Base-by-base conservation (phyloP, 139 green algal genomes). In the Klebsormidium nitens region DNA sequence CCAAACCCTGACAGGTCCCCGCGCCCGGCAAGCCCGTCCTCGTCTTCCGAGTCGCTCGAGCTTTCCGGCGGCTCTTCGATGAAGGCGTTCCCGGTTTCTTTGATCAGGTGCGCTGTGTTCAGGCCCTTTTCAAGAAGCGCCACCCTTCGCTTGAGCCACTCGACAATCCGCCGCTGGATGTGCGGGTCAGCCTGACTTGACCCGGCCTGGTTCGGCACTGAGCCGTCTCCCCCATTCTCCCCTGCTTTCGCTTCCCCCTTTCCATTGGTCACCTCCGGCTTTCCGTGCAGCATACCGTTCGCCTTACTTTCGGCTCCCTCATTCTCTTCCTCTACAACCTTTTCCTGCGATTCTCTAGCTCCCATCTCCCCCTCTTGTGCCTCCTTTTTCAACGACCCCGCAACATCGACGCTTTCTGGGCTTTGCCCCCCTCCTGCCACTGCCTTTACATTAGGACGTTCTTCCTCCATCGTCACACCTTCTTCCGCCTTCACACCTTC, bases 121-220 rank as follows among this genome's bases (percentile, higher is more conserved):
- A 74, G 37, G 1, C 23, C 40, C 58, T 56, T 73, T 8, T 32
- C 61, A 26, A 74, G 66, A 36, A 71, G 40, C 19, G 23, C 23
- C 14, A 74, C 59, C 5, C 66, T 36, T 0, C 42, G 37, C n/a
- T 69, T 67, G 32, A 73, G 4, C n/a, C 42, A 74, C 32, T 74
- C 66, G 19, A 74, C 66, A 23, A 74, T 63, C 2, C 42, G 37
- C 37, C 57, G 55, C 36, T 64, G 57, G 0, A 31, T 23, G 46
- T 55, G 23, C 46, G 46, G 46, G 23, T 55, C 46, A 31, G 23
- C 23, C 46, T 31, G 23, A 55, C 23, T 55, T 55, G 46, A 23
- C 23, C 23, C 23, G 46, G 23, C 46, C 23, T 55, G 23, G 46
- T n/a, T 63, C 55, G 32, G 55, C 29, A 63, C 32, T 36, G 32